Evolutionary conservation across 345 rosid species (phyloP).

Genomic region (Dimocarpus longan): DNA sequence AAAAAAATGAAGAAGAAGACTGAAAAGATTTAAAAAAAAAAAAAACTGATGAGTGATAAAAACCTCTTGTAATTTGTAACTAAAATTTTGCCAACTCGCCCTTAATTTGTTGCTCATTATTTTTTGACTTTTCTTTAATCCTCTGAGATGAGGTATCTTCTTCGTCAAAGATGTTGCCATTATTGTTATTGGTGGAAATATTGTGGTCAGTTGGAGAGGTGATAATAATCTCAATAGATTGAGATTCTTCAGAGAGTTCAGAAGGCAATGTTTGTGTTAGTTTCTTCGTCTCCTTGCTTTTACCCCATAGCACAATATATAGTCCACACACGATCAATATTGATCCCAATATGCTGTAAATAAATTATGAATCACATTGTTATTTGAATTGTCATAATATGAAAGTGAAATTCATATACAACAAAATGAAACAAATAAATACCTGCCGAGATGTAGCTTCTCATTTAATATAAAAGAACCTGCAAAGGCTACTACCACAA

Average conservation of each 20-base stretch:
- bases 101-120: neutral
- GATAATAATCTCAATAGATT: constrained; percentile 1
- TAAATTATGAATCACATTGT: neutral
- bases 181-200: neutral
- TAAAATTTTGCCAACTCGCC: neutral
- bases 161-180: neutral
- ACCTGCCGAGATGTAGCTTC: constrained; percentile 51
- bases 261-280: neutral
- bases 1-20: too few relatives aligned
- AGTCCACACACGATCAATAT: constrained; percentile 46
- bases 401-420: too few relatives aligned
- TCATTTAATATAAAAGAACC: constrained; percentile 38
- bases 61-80: too few relatives aligned
- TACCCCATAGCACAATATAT: constrained; percentile 59
- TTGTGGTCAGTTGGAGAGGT: neutral
- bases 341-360: constrained; percentile 48
- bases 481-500: constrained; percentile 36
- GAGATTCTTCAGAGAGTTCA: neutral
- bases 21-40: too few relatives aligned
- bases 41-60: too few relatives aligned
- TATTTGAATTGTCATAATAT: too few relatives aligned
- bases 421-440: neutral
- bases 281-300: constrained; percentile 39
- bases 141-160: neutral
- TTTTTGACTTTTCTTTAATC: neutral